Percentiles rank a stretch among this genome's conserved stretches.
These are phyloP conservation scores for Persicaria maculosa DNA, from an alignment of 148 eudicot species.

Conservation along the genomic window DNA sequence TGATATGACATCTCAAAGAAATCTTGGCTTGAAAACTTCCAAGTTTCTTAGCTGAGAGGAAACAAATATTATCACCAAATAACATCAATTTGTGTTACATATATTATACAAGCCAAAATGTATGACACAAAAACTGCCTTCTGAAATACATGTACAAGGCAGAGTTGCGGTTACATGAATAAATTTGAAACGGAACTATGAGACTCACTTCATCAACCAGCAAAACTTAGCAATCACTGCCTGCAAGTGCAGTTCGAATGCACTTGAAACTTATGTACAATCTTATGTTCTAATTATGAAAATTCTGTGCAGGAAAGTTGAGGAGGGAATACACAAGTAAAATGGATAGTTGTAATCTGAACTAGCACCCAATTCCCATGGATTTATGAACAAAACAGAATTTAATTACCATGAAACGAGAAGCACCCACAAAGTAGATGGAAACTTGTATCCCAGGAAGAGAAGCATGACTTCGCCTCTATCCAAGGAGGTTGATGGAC, in stretches of 20 bases:
- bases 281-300: background rate
- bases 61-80: background rate
- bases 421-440: background rate
- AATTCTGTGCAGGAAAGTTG: background rate
- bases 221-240: background rate
- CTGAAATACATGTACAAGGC: background rate
- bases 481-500: too few relatives aligned
- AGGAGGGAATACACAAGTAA: background rate
- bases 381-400: constrained; percentile 3
- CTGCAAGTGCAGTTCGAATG: background rate
- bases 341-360: background rate
- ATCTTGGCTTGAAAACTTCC: background rate
- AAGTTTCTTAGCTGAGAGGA: background rate
- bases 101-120: background rate
- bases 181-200: background rate
- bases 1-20: background rate
- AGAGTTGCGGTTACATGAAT: background rate
- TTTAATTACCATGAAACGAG: background rate
- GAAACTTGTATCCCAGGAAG: background rate
- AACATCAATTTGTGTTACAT: background rate
- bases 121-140: background rate
- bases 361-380: background rate
- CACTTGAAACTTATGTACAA: background rate
- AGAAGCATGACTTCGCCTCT: background rate
- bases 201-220: background rate